These are phyloP conservation scores for Cymbopogon citratus DNA, from an alignment of 176 grass and related monocot genomes.

Conservation along the genomic window DNA sequence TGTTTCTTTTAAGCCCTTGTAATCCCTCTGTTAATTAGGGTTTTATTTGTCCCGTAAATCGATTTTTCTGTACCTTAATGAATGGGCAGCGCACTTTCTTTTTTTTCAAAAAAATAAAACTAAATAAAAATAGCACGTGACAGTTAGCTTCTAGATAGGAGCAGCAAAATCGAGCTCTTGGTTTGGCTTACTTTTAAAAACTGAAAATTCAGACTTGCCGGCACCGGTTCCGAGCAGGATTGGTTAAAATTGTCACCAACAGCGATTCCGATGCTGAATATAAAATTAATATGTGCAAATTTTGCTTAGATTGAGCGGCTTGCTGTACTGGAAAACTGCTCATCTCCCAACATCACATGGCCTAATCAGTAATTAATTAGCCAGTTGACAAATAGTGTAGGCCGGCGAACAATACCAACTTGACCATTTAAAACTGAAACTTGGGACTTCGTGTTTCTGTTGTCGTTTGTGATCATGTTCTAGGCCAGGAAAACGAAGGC, in stretches of 20 bases:
- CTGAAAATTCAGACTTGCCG: constrained; percentile 11
- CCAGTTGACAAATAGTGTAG: constrained; percentile 22
- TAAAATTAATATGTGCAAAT: neutral
- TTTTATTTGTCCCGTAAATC: too few relatives aligned
- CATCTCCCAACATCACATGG: constrained; percentile 39
- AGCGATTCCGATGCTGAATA: neutral
- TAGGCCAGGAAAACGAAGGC: neutral
- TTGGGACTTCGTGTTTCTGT: neutral
- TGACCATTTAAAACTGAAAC: neutral
- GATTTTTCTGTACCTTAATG: neutral
- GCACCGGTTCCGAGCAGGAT: neutral
- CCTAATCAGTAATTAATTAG: constrained; percentile 11
- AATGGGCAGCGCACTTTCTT: neutral
- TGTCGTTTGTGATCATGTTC: neutral
- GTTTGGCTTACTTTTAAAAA: neutral
- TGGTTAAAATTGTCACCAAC: neutral
- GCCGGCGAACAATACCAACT: constrained; percentile 30
- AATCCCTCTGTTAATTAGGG: too few relatives aligned
- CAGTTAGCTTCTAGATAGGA: neutral
- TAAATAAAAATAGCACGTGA: neutral
- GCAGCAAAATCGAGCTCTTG: neutral
- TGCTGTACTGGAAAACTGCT: constrained; percentile 13
- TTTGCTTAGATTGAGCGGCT: constrained; percentile 20
- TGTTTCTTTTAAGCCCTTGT: too few relatives aligned
- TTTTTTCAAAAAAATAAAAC: neutral